Base-by-base conservation (phyloP, 441 rosid species). In the Pelargonium fulgidum region DNA sequence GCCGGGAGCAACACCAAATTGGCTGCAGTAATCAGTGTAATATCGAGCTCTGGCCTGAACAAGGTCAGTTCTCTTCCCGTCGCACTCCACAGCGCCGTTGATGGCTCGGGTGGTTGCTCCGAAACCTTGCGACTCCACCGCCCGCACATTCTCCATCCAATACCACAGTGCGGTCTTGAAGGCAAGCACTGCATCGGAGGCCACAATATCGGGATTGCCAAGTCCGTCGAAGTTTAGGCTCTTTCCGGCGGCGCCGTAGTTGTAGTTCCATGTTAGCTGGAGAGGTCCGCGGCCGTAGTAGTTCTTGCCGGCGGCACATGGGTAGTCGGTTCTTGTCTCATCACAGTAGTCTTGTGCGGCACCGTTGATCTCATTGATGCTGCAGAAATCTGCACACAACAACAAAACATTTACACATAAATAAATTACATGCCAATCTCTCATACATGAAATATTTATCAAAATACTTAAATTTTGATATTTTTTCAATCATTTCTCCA, bases 191-290 rank as follows among this genome's bases (percentile, higher is more conserved):
- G 74, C 73, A 22, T 78, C 76, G 0, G 33, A 71, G 39, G 86
- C 88, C 20, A 86, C 91, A 7, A 81, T 83, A 69, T 75, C 91
- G 1, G 88, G 91, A 2, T 83, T 73, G 71, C 70, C 79, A 41
- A 84, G 69, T 22, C 85, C 81, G 26, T 84, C 84, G 26, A 86
- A 81, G 10, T 86, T 82, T 1, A 85, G 75, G 76, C 74, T 75
- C 10, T 72, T 56, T 4, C 87, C 91, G 0, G 89, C 87, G 0
- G 89, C 85, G 7, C 91, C 89, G 5, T 86, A 84, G 76, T 86
- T 86, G 80, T 39, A 85, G 76, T 86, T 86, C 88, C 88, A 85
- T 14, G 88, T 80, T 66, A 85, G 79, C 68, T 86, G 91, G 74
- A 86, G 78, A 3, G 86, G 87, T 24, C 91, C 85, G 0, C 87